phyloP scores from a whole-genome alignment of 805 yeast genomes.

The Isabelozyma heimii region DNA sequence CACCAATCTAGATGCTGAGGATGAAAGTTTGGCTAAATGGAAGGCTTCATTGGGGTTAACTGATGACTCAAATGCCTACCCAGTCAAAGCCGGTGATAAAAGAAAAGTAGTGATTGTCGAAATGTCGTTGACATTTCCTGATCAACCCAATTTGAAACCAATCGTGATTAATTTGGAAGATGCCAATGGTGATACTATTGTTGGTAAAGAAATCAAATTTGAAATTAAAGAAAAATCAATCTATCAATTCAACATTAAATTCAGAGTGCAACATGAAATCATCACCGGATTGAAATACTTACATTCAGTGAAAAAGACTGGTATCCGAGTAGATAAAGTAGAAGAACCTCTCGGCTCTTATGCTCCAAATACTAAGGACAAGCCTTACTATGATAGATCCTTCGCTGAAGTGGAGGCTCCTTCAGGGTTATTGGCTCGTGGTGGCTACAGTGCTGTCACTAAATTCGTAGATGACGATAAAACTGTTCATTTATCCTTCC shows the following conservation, averaged over 20 bases:
- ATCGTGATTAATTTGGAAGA: slow-evolving; percentile 68
- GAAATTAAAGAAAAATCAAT: slow-evolving; percentile 75
- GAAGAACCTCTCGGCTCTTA: slow-evolving; percentile 90
- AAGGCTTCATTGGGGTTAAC: slow-evolving; percentile 80
- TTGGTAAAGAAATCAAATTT: slow-evolving; percentile 62
- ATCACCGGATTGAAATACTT: slow-evolving; percentile 87
- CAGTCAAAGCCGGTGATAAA: slow-evolving; percentile 66
- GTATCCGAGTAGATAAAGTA: slow-evolving; percentile 79
- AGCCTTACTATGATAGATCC: slow-evolving; percentile 68
- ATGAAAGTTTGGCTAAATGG: slow-evolving; percentile 89
- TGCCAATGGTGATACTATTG: slow-evolving; percentile 50
- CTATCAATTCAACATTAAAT: slow-evolving; percentile 69
- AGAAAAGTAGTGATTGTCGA: slow-evolving; percentile 78
- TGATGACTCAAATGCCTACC: slow-evolving; percentile 51
- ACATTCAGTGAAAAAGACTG: slow-evolving; percentile 82
- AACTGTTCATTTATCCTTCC: slow-evolving; percentile 64
- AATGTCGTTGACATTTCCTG: slow-evolving; percentile 68
- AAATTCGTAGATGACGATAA: slow-evolving; percentile 88
- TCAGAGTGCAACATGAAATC: slow-evolving; percentile 85
- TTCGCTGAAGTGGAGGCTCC: slow-evolving; percentile 78
- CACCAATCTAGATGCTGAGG: slow-evolving; percentile 80
- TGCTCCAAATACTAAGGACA: slow-evolving; percentile 81
- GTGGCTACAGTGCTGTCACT: slow-evolving; percentile 75
- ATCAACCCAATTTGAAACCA: slow-evolving; percentile 53
- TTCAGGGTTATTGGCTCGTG: slow-evolving; percentile 84